Evolutionary conservation across 2,329 filamentous ascomycete genomes (phyloP).

Genomic region (Ophiostoma sp.): DNA sequence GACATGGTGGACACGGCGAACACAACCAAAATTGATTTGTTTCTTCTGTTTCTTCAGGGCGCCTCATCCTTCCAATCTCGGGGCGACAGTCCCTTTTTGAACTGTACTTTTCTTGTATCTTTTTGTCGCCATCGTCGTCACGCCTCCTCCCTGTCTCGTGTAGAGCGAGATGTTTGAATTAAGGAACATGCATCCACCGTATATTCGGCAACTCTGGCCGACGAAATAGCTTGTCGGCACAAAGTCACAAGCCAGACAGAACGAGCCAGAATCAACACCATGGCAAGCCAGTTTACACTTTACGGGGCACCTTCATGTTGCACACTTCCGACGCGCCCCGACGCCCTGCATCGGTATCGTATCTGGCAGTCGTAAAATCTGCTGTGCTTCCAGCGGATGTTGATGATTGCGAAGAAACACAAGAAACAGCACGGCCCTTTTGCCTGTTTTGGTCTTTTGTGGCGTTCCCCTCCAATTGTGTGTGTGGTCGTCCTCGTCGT

Average conservation of each 20-base stretch:
- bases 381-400: neutral
- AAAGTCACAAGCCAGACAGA: neutral
- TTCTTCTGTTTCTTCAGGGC: neutral
- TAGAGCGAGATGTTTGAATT: neutral
- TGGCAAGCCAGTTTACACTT: neutral
- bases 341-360: neutral
- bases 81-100: neutral
- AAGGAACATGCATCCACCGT: neutral
- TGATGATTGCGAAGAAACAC: neutral
- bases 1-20: neutral
- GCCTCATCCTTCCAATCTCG: neutral
- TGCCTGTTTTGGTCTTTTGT: slow-evolving; percentile 1
- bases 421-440: neutral
- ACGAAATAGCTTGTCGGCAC: neutral
- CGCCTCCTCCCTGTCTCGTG: neutral
- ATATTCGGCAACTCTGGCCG: neutral
- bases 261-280: neutral
- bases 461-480: neutral
- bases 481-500: neutral
- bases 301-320: neutral
- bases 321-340: neutral
- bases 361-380: neutral
- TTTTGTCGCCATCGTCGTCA: neutral
- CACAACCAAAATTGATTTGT: neutral
- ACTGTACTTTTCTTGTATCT: neutral